Conservation (phyloP, 768 basidiomycete species). For the Coprinopsis sp. region DNA sequence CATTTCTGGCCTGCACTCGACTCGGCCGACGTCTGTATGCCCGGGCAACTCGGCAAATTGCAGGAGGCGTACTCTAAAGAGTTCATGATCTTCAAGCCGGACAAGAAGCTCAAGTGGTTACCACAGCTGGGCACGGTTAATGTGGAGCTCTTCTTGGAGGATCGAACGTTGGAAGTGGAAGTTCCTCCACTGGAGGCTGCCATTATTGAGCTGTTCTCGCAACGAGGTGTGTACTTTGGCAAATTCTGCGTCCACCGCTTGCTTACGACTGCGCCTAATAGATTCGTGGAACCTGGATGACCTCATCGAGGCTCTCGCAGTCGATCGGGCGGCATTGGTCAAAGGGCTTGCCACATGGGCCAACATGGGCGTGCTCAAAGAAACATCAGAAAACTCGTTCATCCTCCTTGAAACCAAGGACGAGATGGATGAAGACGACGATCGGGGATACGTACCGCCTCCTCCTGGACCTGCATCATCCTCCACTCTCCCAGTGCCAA, state of each 20-base stretch:
- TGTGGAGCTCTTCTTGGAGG: slow-evolving; percentile 76
- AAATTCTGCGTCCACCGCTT: not conserved
- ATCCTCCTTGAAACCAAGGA: slow-evolving; percentile 60
- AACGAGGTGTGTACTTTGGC: slow-evolving; percentile 42
- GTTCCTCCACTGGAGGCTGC: slow-evolving; percentile 89
- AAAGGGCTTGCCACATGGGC: slow-evolving; percentile 83
- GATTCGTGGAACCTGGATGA: slow-evolving; percentile 71
- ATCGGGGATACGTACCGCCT: slow-evolving; percentile 6
- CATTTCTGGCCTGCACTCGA: slow-evolving; percentile 94
- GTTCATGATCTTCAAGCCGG: slow-evolving; percentile 83
- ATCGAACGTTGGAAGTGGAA: slow-evolving; percentile 69
- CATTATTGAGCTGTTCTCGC: slow-evolving; percentile 80
- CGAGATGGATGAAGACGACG: slow-evolving; percentile 28
- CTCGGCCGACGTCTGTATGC: slow-evolving; percentile 68
- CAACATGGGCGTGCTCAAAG: slow-evolving; percentile 75
- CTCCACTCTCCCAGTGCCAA: slow-evolving; percentile 46
- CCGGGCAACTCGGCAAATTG: slow-evolving; percentile 79
- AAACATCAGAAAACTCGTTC: slow-evolving; percentile 56
- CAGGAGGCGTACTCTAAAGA: slow-evolving; percentile 74
- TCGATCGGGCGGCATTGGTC: slow-evolving; percentile 59
- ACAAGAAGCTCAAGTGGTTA: slow-evolving; percentile 87
- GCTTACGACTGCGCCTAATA: slow-evolving; percentile 21
- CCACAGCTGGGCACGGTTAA: slow-evolving; percentile 84
- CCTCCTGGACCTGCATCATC: slow-evolving; percentile 21
- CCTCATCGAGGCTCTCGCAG: slow-evolving; percentile 57